A percentile compares a stretch with the other conserved stretches of the same genome.
phyloP scores from a whole-genome alignment of 331 rosid species.

The Dryas integrifolia region DNA sequence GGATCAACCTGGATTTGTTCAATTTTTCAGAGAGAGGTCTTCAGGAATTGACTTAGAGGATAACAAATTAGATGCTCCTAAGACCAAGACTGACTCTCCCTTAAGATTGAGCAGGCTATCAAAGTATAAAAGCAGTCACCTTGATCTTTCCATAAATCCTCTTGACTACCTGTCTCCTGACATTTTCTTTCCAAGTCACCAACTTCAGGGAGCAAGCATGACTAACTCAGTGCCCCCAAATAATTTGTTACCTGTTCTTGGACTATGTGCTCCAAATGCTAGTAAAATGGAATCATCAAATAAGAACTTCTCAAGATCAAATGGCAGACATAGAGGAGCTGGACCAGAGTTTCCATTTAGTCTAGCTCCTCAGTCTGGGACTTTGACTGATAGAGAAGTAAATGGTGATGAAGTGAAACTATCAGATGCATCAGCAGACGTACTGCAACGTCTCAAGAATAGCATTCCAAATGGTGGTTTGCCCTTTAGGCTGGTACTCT shows the following conservation, averaged over 20 bases:
- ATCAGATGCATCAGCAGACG: slow-evolving; percentile 50
- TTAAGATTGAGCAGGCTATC: slow-evolving; percentile 53
- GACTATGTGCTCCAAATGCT: slow-evolving; percentile 92
- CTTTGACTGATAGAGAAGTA: slow-evolving; percentile 49
- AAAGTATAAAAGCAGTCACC: slow-evolving; percentile 48
- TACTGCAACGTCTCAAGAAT: slow-evolving; percentile 52
- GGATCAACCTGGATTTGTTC: slow-evolving; percentile 45
- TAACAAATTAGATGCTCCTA: slow-evolving; percentile 50
- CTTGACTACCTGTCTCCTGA: slow-evolving; percentile 50
- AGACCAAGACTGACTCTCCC: slow-evolving; percentile 45
- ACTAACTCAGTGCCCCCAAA: slow-evolving; percentile 42
- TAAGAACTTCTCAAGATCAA: slow-evolving; percentile 56
- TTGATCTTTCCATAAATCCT: slow-evolving; percentile 56
- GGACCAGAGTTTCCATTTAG: slow-evolving; percentile 94
- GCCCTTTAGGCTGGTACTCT: slow-evolving; percentile 58
- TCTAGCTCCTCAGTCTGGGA: slow-evolving; percentile 65
- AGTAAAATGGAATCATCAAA: slow-evolving; percentile 59
- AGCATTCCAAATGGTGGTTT: slow-evolving; percentile 50
- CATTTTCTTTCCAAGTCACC: slow-evolving; percentile 59
- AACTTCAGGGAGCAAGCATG: slow-evolving; percentile 35
- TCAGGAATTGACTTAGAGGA: slow-evolving; percentile 57
- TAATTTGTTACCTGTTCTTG: slow-evolving; percentile 81
- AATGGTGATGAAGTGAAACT: slow-evolving; percentile 50
- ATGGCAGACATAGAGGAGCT: slow-evolving; percentile 61
- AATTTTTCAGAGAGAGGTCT: slow-evolving; percentile 52